phyloP scores from a whole-genome alignment of 2,329 filamentous ascomycete genomes.

The Cryoendolithus antarcticus region DNA sequence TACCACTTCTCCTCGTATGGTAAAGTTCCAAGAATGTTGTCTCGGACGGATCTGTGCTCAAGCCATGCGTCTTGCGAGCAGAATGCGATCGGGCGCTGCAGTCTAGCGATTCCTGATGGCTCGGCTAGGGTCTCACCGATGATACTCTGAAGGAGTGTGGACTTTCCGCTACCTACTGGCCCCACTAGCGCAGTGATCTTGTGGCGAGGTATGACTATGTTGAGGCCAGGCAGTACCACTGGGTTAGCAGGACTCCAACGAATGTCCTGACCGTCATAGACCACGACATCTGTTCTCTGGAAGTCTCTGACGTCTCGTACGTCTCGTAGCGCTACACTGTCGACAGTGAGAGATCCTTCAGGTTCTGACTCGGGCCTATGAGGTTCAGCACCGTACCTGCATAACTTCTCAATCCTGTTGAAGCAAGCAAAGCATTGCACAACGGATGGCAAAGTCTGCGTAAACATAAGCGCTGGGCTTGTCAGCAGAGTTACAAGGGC shows the following conservation, averaged over 20 bases:
- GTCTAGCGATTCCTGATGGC: constrained; percentile 19
- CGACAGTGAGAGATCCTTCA: constrained; percentile 3
- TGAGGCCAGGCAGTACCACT: constrained; percentile 30
- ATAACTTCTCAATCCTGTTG: too few species aligned
- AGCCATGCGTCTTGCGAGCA: constrained; percentile 29
- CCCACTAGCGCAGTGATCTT: constrained; percentile 39
- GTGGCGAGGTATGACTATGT: constrained; percentile 28
- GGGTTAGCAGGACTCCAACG: constrained; percentile 34
- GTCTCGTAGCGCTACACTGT: constrained; percentile 10
- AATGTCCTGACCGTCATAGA: constrained; percentile 17
- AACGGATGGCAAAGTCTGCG: background rate
- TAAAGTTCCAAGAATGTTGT: constrained; percentile 26
- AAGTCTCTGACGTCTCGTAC: too few species aligned
- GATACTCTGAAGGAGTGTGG: constrained; percentile 35
- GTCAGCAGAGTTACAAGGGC: constrained; percentile 1
- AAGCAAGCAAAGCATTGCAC: background rate
- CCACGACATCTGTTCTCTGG: constrained; percentile 23
- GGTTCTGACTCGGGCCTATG: too few species aligned
- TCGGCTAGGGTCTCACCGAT: constrained; percentile 30
- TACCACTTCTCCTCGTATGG: constrained; percentile 28
- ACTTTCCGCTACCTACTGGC: constrained; percentile 43
- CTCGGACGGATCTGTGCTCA: constrained; percentile 25
- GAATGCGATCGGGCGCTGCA: constrained; percentile 21
- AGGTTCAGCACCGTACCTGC: too few species aligned
- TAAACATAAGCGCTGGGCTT: background rate